Evolutionary conservation across 768 basidiomycete genomes (phyloP).

Genomic region (Lentinula detonsa): DNA sequence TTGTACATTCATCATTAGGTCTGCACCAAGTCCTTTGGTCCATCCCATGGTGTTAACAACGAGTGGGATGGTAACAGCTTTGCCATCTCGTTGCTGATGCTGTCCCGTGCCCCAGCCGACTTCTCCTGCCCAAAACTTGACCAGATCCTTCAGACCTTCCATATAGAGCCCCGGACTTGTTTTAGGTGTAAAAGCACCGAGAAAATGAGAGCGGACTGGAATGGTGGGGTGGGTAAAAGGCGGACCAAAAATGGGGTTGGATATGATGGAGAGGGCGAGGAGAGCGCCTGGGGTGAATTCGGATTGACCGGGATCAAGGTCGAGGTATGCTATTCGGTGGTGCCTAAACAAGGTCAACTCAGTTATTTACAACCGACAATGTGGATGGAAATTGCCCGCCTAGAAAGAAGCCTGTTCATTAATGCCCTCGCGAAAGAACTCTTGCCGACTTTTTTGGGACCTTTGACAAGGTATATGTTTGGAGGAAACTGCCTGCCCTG

Average conservation of each 20-base stretch:
- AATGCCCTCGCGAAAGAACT: constrained; percentile 79
- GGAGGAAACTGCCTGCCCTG: neutral
- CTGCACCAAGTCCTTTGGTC: constrained; percentile 89
- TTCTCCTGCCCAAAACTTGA: constrained; percentile 52
- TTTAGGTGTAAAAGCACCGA: constrained; percentile 75
- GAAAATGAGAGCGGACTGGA: constrained; percentile 72
- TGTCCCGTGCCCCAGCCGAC: constrained; percentile 12
- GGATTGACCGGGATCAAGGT: constrained; percentile 91
- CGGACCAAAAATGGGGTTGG: constrained; percentile 70
- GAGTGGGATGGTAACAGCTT: constrained; percentile 62
- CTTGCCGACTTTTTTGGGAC: constrained; percentile 85
- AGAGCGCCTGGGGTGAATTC: constrained; percentile 88
- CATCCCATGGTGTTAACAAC: constrained; percentile 97
- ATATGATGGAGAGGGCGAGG: constrained; percentile 72
- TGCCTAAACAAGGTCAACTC: constrained; percentile 40
- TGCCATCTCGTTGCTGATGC: constrained; percentile 19
- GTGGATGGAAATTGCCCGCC: constrained; percentile 30
- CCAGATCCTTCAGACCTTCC: constrained; percentile 54
- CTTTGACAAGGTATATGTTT: constrained; percentile 63
- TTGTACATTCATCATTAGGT: constrained; percentile 69
- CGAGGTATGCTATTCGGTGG: constrained; percentile 80
- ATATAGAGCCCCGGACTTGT: constrained; percentile 76
- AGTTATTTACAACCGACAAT: neutral
- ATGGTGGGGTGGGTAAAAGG: constrained; percentile 78
- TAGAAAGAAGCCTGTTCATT: constrained; percentile 58